These are phyloP conservation scores for Psilocybe tampanensis DNA, from an alignment of 768 basidiomycete genomes.

Conservation along the genomic window DNA sequence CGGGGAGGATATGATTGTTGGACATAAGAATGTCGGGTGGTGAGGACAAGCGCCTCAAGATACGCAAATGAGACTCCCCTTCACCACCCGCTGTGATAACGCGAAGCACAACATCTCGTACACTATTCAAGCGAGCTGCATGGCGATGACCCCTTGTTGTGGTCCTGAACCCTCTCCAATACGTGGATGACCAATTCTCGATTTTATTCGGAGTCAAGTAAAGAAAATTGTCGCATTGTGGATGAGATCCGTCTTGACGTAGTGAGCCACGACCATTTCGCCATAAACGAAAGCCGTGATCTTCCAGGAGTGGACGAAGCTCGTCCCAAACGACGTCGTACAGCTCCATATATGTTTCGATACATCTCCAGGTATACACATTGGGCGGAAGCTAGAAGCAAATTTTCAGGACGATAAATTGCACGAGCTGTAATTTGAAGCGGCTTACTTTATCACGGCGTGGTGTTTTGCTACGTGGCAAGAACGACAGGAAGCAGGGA, in stretches of 20 bases:
- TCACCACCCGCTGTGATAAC: neutral
- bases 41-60: neutral
- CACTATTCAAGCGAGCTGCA: neutral
- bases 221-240: neutral
- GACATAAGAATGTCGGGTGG: neutral
- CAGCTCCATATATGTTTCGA: neutral
- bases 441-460: too few species aligned
- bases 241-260: neutral
- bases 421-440: too few species aligned
- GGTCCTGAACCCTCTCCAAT: neutral
- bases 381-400: neutral
- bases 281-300: neutral
- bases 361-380: neutral
- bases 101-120: conserved; percentile 1
- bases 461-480: too few species aligned
- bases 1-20: conserved; percentile 7
- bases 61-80: neutral
- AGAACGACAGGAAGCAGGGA: too few species aligned
- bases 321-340: neutral
- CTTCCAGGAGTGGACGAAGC: neutral
- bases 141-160: neutral
- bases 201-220: neutral
- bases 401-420: too few species aligned
- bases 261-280: neutral
- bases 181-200: neutral